phyloP scores from a whole-genome alignment of 2,329 filamentous ascomycete genomes.

The Curvularia eragrostidis region DNA sequence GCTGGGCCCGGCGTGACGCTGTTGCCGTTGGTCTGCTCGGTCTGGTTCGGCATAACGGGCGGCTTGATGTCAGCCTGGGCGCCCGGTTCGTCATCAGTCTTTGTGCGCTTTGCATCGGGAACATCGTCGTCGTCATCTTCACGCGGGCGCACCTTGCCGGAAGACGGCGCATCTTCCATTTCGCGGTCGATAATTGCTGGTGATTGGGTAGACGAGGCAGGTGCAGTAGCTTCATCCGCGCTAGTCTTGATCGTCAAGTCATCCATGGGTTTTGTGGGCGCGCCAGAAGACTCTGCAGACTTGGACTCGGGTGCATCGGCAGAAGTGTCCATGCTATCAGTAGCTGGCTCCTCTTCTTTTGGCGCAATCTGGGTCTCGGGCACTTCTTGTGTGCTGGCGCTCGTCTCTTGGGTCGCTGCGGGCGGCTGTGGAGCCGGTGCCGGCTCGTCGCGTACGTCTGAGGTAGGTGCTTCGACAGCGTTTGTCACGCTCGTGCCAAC shows the following conservation, averaged over 20 bases:
- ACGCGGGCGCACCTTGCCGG: constrained; percentile 69
- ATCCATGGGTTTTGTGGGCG: constrained; percentile 45
- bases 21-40: constrained; percentile 42
- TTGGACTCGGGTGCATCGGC: constrained; percentile 26
- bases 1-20: constrained; percentile 24
- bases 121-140: constrained; percentile 61
- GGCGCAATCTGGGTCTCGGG: constrained; percentile 38
- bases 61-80: constrained; percentile 52
- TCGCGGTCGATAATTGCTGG: constrained; percentile 40
- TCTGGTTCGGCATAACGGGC: constrained; percentile 48
- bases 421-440: constrained; percentile 22
- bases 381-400: constrained; percentile 40
- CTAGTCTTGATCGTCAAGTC: constrained; percentile 42
- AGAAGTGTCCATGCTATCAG: constrained; percentile 40
- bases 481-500: constrained; percentile 42
- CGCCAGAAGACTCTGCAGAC: constrained; percentile 19
- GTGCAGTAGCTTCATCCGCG: constrained; percentile 18
- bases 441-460: constrained; percentile 44
- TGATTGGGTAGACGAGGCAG: constrained; percentile 28
- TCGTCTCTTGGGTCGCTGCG: constrained; percentile 25
- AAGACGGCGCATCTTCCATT: constrained; percentile 50
- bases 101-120: constrained; percentile 80
- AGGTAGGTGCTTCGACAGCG: constrained; percentile 51
- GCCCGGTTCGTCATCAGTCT: constrained; percentile 62
- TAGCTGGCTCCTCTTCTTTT: constrained; percentile 21